Percentiles rank a stretch among this genome's conserved stretches.
phyloP scores from a whole-genome alignment of 306 rosid genomes.

The Sphenostylis stenocarpa region DNA sequence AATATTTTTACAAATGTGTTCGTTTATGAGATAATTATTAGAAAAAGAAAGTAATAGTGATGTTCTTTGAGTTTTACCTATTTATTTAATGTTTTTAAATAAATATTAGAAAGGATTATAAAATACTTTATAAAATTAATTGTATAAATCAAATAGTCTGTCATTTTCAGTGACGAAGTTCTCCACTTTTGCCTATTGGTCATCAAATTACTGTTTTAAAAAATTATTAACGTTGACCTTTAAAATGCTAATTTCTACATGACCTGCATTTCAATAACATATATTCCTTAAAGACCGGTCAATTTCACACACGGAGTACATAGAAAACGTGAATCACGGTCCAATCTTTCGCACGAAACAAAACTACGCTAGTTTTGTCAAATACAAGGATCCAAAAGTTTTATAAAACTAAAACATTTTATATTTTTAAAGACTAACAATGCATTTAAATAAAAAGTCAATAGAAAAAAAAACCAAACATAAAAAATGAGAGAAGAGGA shows the following conservation, averaged over 20 bases:
- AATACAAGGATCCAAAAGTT: background rate
- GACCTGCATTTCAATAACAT: background rate
- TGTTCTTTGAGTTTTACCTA: background rate
- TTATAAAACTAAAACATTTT: background rate
- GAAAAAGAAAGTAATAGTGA: background rate
- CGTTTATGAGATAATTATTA: too few species aligned
- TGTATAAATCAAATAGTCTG: background rate
- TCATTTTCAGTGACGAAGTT: slow-evolving; percentile 3
- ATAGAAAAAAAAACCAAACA: background rate
- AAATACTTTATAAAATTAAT: background rate
- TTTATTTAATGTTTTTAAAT: background rate
- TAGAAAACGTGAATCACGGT: slow-evolving; percentile 4
- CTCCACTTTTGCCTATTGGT: background rate
- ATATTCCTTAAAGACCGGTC: background rate
- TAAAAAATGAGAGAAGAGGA: too few species aligned
- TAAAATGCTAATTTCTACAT: background rate
- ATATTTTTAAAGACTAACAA: background rate
- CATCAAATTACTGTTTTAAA: background rate
- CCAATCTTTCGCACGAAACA: background rate
- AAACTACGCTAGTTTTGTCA: background rate
- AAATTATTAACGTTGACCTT: slow-evolving; percentile 25
- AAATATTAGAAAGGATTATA: background rate
- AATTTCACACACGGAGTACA: background rate
- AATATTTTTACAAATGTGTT: too few species aligned
- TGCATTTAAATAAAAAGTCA: background rate